phyloP scores from a whole-genome alignment of 495 filamentous ascomycete species.

The Evernia prunastri region DNA sequence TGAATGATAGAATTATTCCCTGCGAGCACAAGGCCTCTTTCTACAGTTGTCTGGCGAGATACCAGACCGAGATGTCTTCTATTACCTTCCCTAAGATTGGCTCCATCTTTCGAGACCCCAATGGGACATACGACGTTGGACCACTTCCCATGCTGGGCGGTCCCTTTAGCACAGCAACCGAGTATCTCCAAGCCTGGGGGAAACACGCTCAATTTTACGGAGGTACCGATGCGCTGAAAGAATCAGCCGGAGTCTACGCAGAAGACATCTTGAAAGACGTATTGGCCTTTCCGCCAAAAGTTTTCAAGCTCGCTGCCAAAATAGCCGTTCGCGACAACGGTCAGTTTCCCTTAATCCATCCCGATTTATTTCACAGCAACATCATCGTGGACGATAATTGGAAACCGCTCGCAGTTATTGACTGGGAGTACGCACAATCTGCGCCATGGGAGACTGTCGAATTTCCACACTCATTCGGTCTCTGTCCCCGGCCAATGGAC shows the following conservation, averaged over 20 bases:
- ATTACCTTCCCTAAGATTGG: background rate
- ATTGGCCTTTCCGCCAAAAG: background rate
- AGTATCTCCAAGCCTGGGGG: background rate
- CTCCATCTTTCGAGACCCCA: background rate
- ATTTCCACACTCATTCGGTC: background rate
- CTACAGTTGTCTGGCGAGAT: background rate
- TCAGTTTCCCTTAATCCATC: background rate
- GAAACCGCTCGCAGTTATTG: background rate
- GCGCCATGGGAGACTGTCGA: background rate
- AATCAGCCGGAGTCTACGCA: background rate
- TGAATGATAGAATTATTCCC: background rate
- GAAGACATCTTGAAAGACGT: background rate
- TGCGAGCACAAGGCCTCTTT: background rate
- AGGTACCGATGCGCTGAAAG: background rate
- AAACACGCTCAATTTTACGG: background rate
- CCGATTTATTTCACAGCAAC: background rate
- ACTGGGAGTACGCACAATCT: background rate
- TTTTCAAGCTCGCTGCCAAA: background rate
- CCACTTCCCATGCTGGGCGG: background rate
- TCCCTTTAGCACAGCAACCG: background rate
- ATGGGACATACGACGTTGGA: background rate
- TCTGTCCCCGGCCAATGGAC: background rate
- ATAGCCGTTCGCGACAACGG: background rate
- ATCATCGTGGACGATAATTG: constrained; percentile 3
- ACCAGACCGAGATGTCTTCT: background rate